Evolutionary conservation across 2,329 filamentous ascomycete species (phyloP), one percentile per base, ranked within the genome.

Genomic region (Aspergillus sp.): DNA sequence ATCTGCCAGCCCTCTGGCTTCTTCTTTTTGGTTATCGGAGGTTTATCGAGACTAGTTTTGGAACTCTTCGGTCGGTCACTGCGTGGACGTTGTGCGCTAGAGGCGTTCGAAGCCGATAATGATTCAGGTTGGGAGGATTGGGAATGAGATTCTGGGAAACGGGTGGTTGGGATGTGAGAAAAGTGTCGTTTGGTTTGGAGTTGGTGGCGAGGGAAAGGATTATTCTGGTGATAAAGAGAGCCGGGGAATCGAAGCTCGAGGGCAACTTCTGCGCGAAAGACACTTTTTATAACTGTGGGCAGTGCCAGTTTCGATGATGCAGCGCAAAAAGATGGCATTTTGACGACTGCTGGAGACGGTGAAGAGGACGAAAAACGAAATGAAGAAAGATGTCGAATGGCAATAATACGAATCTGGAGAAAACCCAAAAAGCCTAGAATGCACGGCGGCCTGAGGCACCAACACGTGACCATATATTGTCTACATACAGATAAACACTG

Each of bases 1-100:
- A 79, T 64, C 61, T 80, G 76, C 93, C 93, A 97, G 4, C 58
- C 47, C 50, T 83, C 77, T 4, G 58, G 64, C 45, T 67, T 65
- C 43, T 51, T 60, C 32, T 56, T 58, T 30, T 47, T 3, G 43
- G 40, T n/a, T 41, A 10, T 30, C 36, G 40, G n/a, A n/a, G n/a
- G n/a, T n/a, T n/a, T n/a, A n/a, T n/a, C n/a, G n/a, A n/a, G n/a
- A n/a, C n/a, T n/a, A n/a, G n/a, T n/a, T n/a, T n/a, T n/a, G n/a
- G n/a, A n/a, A n/a, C n/a, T n/a, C n/a, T n/a, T n/a, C n/a, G n/a
- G n/a, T n/a, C n/a, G n/a, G n/a, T n/a, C n/a, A n/a, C n/a, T n/a
- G n/a, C n/a, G n/a, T n/a, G n/a, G n/a, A n/a, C 19, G 19, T 19
- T 19, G 19, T 19, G 19, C 19, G 19, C 19, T 19, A 19, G 19